Conservation (phyloP, 2,329 filamentous ascomycete genomes). For the Cercospora janseana region DNA sequence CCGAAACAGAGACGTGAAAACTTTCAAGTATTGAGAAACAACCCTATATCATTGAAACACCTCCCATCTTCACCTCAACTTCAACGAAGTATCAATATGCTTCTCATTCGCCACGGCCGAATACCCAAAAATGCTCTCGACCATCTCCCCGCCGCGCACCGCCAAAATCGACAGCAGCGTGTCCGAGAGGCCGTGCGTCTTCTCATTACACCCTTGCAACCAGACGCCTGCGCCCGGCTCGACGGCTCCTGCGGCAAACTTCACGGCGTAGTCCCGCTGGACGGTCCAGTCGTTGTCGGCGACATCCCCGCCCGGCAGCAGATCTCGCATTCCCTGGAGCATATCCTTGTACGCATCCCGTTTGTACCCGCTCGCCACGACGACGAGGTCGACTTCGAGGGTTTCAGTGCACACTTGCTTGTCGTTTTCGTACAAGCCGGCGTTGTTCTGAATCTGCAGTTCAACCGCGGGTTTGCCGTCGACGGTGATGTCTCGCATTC, state of each 20-base stretch:
- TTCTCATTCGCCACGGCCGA: constrained; percentile 15
- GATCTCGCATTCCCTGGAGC: constrained; percentile 62
- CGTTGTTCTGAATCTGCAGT: constrained; percentile 58
- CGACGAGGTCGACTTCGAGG: constrained; percentile 73
- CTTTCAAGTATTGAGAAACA: neutral
- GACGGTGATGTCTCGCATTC: constrained; percentile 43
- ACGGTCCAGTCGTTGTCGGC: constrained; percentile 61
- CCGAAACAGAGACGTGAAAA: neutral
- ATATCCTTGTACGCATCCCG: constrained; percentile 76
- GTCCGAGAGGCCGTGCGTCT: constrained; percentile 74
- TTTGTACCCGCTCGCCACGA: constrained; percentile 84
- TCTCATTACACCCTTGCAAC: constrained; percentile 92
- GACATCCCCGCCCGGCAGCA: constrained; percentile 60
- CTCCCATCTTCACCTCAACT: constrained; percentile 10
- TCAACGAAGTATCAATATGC: constrained; percentile 20
- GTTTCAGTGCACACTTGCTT: constrained; percentile 48
- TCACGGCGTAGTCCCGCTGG: constrained; percentile 72
- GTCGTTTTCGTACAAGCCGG: constrained; percentile 45
- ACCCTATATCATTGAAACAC: neutral
- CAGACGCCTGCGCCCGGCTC: constrained; percentile 75
- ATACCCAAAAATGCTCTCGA: constrained; percentile 39
- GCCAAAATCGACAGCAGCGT: constrained; percentile 40
- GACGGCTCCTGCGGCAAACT: constrained; percentile 67
- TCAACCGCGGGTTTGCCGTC: constrained; percentile 51
- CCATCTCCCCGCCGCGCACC: constrained; percentile 40